Percentiles rank a stretch among this genome's conserved stretches.
These are phyloP conservation scores for Podochytrium sp. DNA, from an alignment of 192 early-diverging fungal genomes.

Conservation along the genomic window DNA sequence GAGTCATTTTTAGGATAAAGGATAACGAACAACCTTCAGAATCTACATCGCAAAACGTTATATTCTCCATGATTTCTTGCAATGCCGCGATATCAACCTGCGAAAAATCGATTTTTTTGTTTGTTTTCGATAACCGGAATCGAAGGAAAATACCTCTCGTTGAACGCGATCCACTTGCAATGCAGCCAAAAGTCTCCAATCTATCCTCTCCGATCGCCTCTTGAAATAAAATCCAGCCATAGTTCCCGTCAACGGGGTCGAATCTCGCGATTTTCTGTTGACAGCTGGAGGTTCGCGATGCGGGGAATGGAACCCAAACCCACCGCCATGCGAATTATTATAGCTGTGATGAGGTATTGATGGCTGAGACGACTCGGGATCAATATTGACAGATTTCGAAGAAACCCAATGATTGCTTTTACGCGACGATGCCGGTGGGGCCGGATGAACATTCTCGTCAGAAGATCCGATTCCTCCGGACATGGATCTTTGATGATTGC, in stretches of 20 bases:
- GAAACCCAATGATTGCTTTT: too few species aligned
- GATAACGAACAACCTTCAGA: slow-evolving; percentile 39
- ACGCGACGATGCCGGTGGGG: background rate
- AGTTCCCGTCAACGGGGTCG: background rate
- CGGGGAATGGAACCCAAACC: background rate
- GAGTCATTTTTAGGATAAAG: background rate
- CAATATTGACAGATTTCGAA: too few species aligned
- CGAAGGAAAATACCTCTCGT: slow-evolving; percentile 41
- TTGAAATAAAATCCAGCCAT: slow-evolving; percentile 51
- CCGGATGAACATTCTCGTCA: background rate
- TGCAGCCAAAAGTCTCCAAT: slow-evolving; percentile 53
- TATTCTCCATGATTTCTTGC: slow-evolving; percentile 60
- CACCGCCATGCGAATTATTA: background rate
- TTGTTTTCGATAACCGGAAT: background rate
- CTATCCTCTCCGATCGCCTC: slow-evolving; percentile 45
- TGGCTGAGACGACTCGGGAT: too few species aligned
- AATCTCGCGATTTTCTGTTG: background rate
- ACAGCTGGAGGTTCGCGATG: background rate
- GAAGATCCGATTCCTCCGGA: background rate
- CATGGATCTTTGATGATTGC: background rate
- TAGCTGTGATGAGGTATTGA: too few species aligned
- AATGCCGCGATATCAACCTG: slow-evolving; percentile 52
- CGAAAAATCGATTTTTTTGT: background rate
- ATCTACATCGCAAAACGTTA: slow-evolving; percentile 60
- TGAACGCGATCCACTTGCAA: slow-evolving; percentile 49